These are phyloP conservation scores for Suillus plorans DNA, from an alignment of 768 basidiomycete genomes.

Conservation along the genomic window DNA sequence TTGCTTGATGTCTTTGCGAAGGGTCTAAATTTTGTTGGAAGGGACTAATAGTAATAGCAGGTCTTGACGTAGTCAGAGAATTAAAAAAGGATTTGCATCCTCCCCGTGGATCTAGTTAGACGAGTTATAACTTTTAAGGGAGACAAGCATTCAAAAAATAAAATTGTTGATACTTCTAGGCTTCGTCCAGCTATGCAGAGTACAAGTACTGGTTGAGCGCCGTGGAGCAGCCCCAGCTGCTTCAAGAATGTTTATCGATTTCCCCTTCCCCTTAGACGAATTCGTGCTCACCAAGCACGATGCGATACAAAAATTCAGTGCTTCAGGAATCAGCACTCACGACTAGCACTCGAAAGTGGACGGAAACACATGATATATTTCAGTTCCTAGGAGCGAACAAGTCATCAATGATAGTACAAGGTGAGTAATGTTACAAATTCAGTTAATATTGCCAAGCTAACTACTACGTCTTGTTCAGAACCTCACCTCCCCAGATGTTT, in stretches of 20 bases:
- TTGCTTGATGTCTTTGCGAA: too few species aligned
- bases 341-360: neutral
- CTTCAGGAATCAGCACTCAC: neutral
- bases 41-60: too few species aligned
- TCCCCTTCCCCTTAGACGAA: too few species aligned
- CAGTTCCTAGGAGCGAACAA: neutral
- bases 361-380: neutral
- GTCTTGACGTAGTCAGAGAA: too few species aligned
- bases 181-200: too few species aligned
- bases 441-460: neutral
- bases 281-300: neutral
- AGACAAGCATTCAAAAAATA: too few species aligned
- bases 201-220: too few species aligned
- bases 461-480: neutral
- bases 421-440: neutral
- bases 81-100: too few species aligned
- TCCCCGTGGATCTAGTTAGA: neutral
- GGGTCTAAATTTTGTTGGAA: too few species aligned
- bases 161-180: too few species aligned
- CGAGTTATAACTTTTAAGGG: neutral
- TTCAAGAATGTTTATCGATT: too few species aligned
- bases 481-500: neutral
- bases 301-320: neutral
- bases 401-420: neutral
- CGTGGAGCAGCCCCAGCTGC: too few species aligned